Base-by-base conservation (phyloP, 306 rosid genomes). In the Fagus sylvatica region DNA sequence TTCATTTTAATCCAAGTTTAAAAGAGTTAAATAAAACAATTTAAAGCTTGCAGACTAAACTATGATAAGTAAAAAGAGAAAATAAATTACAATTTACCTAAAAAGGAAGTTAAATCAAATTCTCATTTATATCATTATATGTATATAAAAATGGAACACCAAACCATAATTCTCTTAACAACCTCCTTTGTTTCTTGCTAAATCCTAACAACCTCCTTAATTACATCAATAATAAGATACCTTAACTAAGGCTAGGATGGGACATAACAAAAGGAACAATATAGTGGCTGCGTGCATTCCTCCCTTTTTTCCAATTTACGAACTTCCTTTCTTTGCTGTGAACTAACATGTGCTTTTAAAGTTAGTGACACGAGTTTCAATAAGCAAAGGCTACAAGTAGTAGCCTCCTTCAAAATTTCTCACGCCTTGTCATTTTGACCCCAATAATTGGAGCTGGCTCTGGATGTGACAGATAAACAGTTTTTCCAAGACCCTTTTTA, bases 301-400 rank as follows among this genome's bases (percentile, higher is more conserved):
- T 36, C 40, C 71, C 76, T 13, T 57, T 70, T 73, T 75, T 69
- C 54, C 70, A 70, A 76, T 81, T 73, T 82, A 72, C 67, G 74
- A 81, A 78, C 71, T 46, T 72, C 74, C 10, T 71, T 80, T 28
- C 40, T 7, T 71, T 1, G 70, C 16, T 53, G 22, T 77, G 78
- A 22, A 82, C 30, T 33, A 73, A 84, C 84, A 76, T 78, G 67
- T 78, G 82, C 77, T 80, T 72, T 61, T 36, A 66, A 80, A 78
- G 82, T 76, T 69, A 54, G 36, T 76, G 80, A 75, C 81, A 81
- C 79, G 83, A 75, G 79, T 85, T 75, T 51, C 22, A 17, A 57
- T n/a, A 67, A 65, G 71, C 33, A 74, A 41, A 74, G n/a, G 78
- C 36, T 68, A 71, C 34, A 73, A 65, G 32, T 33, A 5, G 19